Evolutionary conservation across 345 rosid genomes (phyloP), one percentile per base, ranked within the genome.

Genomic region (Microcos paniculata): DNA sequence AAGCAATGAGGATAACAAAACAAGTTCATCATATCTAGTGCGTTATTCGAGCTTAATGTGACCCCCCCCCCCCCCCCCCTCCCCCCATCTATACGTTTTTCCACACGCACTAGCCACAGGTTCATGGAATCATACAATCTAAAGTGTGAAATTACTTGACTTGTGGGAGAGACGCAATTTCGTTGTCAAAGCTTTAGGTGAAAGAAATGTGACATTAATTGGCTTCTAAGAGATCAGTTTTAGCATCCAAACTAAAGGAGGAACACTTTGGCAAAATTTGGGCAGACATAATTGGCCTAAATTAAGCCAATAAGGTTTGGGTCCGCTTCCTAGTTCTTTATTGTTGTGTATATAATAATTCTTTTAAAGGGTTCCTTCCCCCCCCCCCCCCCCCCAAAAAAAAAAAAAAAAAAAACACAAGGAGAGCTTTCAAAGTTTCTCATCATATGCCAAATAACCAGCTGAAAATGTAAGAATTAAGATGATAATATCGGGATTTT

Each of bases 21-120:
- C 73, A 51, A 11, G 73, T 51, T 70, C 18, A 51, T 51, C 6
- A 35, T 35, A 35, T 5, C 45, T 4, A 33, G 18, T 70, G 30
- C 59, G 51, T 70, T 70, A 70, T 70, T 70, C 30, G 33, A 43
- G 71, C 14, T 66, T 66, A 18, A 70, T 70, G 30, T 31, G 73
- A 69, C 59, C 45, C 40, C 28, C 40, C 40, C 40, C n/a, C n/a
- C n/a, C n/a, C n/a, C n/a, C n/a, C n/a, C n/a, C n/a, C n/a, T n/a
- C n/a, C n/a, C n/a, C n/a, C n/a, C n/a, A n/a, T n/a, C n/a, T n/a
- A n/a, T n/a, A n/a, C n/a, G n/a, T n/a, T n/a, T 26, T 33, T 62
- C 23, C 19, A 62, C 24, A 62, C 46, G 43, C 67, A n/a, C 28
- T 30, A 31, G 28, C 49, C 19, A 31, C 19, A 30, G 30, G 59